phyloP scores from a whole-genome alignment of 1,284 basidiomycete genomes.

The Spongispora temasekensis region DNA sequence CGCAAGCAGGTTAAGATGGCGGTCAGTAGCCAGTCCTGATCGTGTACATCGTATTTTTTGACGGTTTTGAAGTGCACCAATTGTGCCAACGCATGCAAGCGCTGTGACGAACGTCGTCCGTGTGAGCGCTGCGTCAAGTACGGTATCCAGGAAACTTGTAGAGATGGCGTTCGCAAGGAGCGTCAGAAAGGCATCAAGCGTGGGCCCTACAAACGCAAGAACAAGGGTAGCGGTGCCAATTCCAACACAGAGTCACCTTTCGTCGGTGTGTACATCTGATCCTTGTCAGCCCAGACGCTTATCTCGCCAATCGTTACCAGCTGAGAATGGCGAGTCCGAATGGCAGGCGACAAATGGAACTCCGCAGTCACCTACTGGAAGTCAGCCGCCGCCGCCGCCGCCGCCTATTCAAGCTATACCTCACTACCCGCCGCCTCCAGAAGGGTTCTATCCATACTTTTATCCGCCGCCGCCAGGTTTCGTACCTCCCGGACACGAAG shows the following conservation, averaged over 20 bases:
- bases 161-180: conserved; percentile 79
- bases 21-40: conserved; percentile 42
- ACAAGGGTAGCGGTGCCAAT: conserved; percentile 39
- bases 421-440: conserved; percentile 42
- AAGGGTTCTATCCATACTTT: conserved; percentile 59
- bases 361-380: conserved; percentile 29
- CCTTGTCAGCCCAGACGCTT: conserved; percentile 13
- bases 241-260: conserved; percentile 20
- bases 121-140: conserved; percentile 84
- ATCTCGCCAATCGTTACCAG: conserved; percentile 20
- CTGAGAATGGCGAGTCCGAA: conserved; percentile 27
- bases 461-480: conserved; percentile 47
- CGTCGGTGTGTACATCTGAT: conserved; percentile 17
- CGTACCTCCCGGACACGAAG: conserved; percentile 44
- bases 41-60: conserved; percentile 2
- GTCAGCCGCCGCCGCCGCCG: conserved; percentile 39
- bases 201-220: conserved; percentile 82
- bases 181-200: conserved; percentile 85
- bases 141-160: conserved; percentile 66
- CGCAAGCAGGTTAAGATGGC: conserved; percentile 90
- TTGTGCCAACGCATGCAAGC: conserved; percentile 84
- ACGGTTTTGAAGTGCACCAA: conserved; percentile 61
- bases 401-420: conserved; percentile 41
- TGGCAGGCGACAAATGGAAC: conserved; percentile 35
- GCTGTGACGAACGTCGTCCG: conserved; percentile 78